These are phyloP conservation scores for Pelargonium fulgidum DNA, from an alignment of 441 rosid species.

Conservation along the genomic window DNA sequence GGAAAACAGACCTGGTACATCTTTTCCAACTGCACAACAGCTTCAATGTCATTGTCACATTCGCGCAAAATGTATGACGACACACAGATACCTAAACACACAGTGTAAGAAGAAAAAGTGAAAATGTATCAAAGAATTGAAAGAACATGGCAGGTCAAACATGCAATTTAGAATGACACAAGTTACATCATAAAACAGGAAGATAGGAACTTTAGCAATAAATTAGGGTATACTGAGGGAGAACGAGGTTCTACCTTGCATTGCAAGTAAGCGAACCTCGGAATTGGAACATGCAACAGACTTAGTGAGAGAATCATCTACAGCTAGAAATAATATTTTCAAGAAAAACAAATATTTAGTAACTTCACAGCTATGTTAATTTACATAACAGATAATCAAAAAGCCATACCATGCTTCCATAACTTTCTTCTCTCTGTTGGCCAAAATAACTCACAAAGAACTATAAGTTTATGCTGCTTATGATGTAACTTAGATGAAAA, in stretches of 20 bases:
- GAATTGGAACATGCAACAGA: slow-evolving; percentile 41
- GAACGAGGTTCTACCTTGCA: slow-evolving; percentile 53
- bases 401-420: slow-evolving; percentile 44
- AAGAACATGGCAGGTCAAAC: background rate
- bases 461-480: slow-evolving; percentile 49
- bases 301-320: slow-evolving; percentile 34
- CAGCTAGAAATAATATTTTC: slow-evolving; percentile 24
- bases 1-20: slow-evolving; percentile 51
- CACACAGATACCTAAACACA: slow-evolving; percentile 63
- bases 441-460: slow-evolving; percentile 64
- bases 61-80: slow-evolving; percentile 54
- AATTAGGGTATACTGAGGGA: background rate
- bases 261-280: slow-evolving; percentile 64
- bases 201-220: background rate
- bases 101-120: background rate
- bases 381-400: slow-evolving; percentile 8
- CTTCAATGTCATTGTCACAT: slow-evolving; percentile 32
- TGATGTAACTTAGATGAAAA: slow-evolving; percentile 45
- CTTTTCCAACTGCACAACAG: slow-evolving; percentile 53
- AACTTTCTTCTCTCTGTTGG: slow-evolving; percentile 31
- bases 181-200: background rate
- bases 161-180: background rate
- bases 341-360: background rate
- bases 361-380: background rate
- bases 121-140: background rate